Base-by-base conservation (phyloP, 345 rosid species). In the Bruguiera gymnorhiza region DNA sequence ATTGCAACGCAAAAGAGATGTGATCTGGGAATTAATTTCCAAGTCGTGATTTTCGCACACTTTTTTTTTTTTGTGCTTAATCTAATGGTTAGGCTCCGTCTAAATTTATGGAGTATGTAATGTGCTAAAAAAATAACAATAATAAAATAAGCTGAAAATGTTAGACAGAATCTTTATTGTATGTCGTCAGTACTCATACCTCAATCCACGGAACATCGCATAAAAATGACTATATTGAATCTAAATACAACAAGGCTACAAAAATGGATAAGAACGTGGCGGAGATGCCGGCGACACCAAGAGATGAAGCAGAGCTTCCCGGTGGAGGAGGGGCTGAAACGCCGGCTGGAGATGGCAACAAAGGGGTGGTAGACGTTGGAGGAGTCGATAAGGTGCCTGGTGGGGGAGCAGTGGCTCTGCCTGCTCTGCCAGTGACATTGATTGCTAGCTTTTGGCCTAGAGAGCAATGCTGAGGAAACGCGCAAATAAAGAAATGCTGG, bases 391-490 rank as follows among this genome's bases (percentile, higher is more conserved):
- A n/a, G 72, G 69, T 18, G 59, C 70, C 13, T 8, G 66, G 48
- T 48, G 73, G 72, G 5, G 46, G 0, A 59, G 60, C n/a, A 60
- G 34, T 13, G 69, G 39, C 27, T 39, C 64, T 19, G 55, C 34
- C 73, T 67, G 39, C 27, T 39, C 64, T 19, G 55, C 34, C 73
- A 15, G 75, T 70, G 32, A 87, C 88, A 26, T 73, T 60, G 64
- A 87, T 46, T 55, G 81, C n/a, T 2, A 87, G 79, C 70, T 80
- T 75, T 62, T 85, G 92, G 55, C 92, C 89, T 26, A 29, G 29
- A 18, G 70, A 55, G 43, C 87, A 85, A 74, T 85, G 89, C 31
- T 71, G 73, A n/a, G 77, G 66, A 37, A 77, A 0, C 31, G 83
- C 65, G 66, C 92, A 85, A 15, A 80, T 75, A 73, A 56, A 87